Conservation (phyloP, 768 basidiomycete species). For the Wakefieldia striispora region DNA sequence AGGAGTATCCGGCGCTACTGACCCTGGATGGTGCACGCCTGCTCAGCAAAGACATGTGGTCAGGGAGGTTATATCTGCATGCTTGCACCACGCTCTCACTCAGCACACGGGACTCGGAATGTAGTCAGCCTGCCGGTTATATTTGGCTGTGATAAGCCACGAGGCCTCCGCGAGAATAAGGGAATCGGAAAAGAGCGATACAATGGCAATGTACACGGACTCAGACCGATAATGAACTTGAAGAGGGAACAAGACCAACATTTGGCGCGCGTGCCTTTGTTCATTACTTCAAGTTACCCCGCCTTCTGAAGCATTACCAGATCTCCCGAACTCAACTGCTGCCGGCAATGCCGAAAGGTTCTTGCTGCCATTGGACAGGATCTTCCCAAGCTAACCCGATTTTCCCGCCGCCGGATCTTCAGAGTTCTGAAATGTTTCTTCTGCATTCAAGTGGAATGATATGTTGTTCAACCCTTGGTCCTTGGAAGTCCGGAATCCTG, state of each 20-base stretch:
- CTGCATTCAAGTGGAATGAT: slow-evolving; percentile 2
- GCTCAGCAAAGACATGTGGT: slow-evolving; percentile 12
- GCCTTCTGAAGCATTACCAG: slow-evolving; percentile 3
- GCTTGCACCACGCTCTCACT: not conserved
- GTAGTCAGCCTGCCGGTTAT: slow-evolving; percentile 6
- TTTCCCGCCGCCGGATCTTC: slow-evolving; percentile 26
- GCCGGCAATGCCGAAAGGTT: not conserved
- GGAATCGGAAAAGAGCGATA: not conserved
- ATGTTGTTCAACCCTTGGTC: too few relatives aligned
- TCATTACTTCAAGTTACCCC: slow-evolving; percentile 9
- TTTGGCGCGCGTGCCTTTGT: not conserved
- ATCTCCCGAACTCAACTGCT: not conserved
- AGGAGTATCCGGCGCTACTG: not conserved
- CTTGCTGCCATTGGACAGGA: slow-evolving; percentile 19
- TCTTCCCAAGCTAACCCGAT: slow-evolving; percentile 15
- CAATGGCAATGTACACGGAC: not conserved
- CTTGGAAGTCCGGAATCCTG: not conserved
- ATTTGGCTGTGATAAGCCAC: slow-evolving; percentile 9
- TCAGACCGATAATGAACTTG: not conserved
- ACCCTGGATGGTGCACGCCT: slow-evolving; percentile 2
- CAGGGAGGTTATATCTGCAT: not conserved
- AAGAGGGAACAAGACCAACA: not conserved
- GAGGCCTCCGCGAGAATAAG: not conserved
- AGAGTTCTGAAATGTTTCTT: slow-evolving; percentile 2
- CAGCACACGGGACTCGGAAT: not conserved